phyloP scores from a whole-genome alignment of 2,329 filamentous ascomycete genomes.

The Colletotrichum plurivorum region DNA sequence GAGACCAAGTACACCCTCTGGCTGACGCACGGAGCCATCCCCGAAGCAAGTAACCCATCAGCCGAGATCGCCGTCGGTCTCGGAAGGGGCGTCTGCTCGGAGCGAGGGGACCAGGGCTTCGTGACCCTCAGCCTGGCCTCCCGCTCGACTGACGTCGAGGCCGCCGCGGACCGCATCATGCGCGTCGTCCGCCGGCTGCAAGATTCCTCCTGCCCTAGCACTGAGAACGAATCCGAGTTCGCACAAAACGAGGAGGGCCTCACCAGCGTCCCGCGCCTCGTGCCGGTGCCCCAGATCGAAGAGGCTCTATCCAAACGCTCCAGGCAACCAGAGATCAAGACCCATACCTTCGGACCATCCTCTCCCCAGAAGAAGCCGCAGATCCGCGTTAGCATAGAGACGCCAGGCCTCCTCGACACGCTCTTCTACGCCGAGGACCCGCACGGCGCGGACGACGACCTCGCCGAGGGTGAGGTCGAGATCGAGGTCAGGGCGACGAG shows the following conservation, averaged over 20 bases:
- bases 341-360: slow-evolving; percentile 9
- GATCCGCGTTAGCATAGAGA: slow-evolving; percentile 17
- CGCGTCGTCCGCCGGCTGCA: too few species aligned
- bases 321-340: slow-evolving; percentile 43
- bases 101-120: neutral
- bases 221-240: slow-evolving; percentile 6
- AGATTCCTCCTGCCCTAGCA: too few species aligned
- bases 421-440: slow-evolving; percentile 9
- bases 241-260: neutral
- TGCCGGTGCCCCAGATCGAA: slow-evolving; percentile 45
- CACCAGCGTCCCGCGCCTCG: slow-evolving; percentile 44
- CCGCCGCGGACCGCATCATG: too few species aligned
- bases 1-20: too few species aligned
- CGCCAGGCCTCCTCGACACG: slow-evolving; percentile 16
- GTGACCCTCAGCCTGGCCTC: neutral
- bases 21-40: too few species aligned
- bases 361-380: neutral
- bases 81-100: too few species aligned
- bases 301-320: slow-evolving; percentile 46
- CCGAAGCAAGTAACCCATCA: too few species aligned
- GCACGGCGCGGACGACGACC: slow-evolving; percentile 1
- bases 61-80: too few species aligned
- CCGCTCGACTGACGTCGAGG: too few species aligned
- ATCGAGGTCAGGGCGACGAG: slow-evolving; percentile 44
- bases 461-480: slow-evolving; percentile 44